Evolutionary conservation across 176 grass and related monocot genomes (phyloP).

Genomic region (Canna indica): DNA sequence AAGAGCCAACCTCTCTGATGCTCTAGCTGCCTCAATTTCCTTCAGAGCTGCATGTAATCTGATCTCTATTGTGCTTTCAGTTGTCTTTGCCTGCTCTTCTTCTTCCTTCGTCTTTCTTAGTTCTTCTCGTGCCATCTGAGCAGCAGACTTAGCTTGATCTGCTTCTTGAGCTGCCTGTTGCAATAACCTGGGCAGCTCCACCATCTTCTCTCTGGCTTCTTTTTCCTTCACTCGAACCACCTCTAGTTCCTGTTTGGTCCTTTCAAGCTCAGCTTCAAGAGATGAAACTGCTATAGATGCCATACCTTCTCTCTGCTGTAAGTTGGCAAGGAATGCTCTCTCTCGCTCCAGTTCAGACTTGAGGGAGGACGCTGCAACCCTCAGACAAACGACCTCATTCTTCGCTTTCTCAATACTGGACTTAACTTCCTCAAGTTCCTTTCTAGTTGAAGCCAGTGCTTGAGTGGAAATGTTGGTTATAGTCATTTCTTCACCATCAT

Average conservation of each 20-base stretch:
- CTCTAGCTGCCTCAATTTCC: constrained; percentile 74
- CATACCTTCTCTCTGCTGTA: constrained; percentile 86
- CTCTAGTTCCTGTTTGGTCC: constrained; percentile 60
- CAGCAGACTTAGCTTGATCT: constrained; percentile 50
- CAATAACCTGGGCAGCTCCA: constrained; percentile 67
- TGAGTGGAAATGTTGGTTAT: constrained; percentile 48
- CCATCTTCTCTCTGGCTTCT: constrained; percentile 55
- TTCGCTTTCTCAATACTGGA: constrained; percentile 40
- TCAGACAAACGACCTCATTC: constrained; percentile 48
- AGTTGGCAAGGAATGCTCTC: constrained; percentile 47
- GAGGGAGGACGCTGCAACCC: constrained; percentile 36
- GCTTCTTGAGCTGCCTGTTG: constrained; percentile 71
- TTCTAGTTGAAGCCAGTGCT: constrained; percentile 45
- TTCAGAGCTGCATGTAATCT: constrained; percentile 60
- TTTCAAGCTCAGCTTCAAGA: constrained; percentile 66
- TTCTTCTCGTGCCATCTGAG: constrained; percentile 59
- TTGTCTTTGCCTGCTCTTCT: constrained; percentile 53
- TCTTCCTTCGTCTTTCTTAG: constrained; percentile 68
- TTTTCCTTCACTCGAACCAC: constrained; percentile 53
- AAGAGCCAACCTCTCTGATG: constrained; percentile 60
- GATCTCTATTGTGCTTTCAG: constrained; percentile 45
- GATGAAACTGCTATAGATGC: constrained; percentile 73
- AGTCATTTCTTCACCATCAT: constrained; percentile 39
- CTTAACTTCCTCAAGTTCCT: constrained; percentile 60
- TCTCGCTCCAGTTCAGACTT: constrained; percentile 53